Percentiles rank a stretch among this genome's conserved stretches.
Conservation (phyloP, 164 flowering plant genomes). For the Macadamia integrifolia region DNA sequence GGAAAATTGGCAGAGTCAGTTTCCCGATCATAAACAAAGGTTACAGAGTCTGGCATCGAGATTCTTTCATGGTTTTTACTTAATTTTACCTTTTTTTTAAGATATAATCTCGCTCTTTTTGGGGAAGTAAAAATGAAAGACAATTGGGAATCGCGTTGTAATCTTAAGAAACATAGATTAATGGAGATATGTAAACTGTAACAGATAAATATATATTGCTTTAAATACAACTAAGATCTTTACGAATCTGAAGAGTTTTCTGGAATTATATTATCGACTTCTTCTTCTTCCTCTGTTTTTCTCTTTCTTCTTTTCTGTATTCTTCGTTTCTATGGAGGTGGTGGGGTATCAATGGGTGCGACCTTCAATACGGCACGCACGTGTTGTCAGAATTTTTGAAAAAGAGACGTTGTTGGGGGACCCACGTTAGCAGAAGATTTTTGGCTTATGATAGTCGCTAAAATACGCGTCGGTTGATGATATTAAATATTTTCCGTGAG, state of each 20-base stretch:
- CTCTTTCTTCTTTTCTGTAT: slow-evolving; percentile 2
- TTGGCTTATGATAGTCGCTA: no score
- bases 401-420: no score
- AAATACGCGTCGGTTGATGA: no score
- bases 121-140: slow-evolving; percentile 11
- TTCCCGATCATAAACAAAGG: slow-evolving; percentile 30
- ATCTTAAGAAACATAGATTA: slow-evolving; percentile 11
- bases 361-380: not conserved
- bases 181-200: not conserved
- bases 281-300: slow-evolving; percentile 7
- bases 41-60: slow-evolving; percentile 7
- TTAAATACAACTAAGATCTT: not conserved
- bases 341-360: no score
- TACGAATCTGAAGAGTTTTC: not conserved
- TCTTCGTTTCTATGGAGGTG: no score
- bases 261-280: not conserved
- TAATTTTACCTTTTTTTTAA: no score
- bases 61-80: slow-evolving; percentile 3
- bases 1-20: slow-evolving; percentile 81
- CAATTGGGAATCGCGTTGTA: slow-evolving; percentile 30
- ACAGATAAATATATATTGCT: not conserved
- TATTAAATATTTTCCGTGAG: no score
- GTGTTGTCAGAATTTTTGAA: not conserved
- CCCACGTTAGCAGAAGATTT: no score
- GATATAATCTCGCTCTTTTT: not conserved